These are phyloP conservation scores for Pterocarpus macrocarpus DNA, from an alignment of 306 rosid species.

Conservation along the genomic window DNA sequence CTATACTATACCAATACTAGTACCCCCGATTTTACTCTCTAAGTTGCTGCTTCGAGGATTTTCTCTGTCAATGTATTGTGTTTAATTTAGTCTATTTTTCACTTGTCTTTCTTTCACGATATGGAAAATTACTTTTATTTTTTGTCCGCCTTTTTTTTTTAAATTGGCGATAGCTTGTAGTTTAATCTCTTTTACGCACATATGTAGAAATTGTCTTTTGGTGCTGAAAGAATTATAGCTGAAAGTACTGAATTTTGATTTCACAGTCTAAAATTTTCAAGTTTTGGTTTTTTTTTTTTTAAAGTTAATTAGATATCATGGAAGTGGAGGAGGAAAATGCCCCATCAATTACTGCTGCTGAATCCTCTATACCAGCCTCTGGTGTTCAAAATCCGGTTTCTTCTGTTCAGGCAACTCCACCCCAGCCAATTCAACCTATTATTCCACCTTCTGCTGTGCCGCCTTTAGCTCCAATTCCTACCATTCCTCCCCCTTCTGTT, in stretches of 20 bases:
- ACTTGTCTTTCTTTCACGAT: too few species aligned
- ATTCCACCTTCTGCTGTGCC: slow-evolving; percentile 55
- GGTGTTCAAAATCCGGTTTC: slow-evolving; percentile 54
- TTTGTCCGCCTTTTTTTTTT: too few species aligned
- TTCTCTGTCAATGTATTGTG: too few species aligned
- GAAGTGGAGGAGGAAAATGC: slow-evolving; percentile 60
- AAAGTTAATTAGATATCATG: slow-evolving; percentile 35
- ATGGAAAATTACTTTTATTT: too few species aligned
- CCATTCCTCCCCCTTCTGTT: slow-evolving; percentile 51
- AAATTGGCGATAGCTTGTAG: neutral
- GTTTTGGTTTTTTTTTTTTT: neutral
- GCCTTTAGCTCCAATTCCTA: slow-evolving; percentile 67
- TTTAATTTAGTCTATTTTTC: too few species aligned
- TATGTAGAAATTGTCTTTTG: neutral
- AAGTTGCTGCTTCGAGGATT: too few species aligned
- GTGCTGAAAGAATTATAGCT: slow-evolving; percentile 17
- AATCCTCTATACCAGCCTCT: slow-evolving; percentile 55
- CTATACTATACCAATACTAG: too few species aligned
- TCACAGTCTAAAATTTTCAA: neutral
- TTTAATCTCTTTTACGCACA: too few species aligned
- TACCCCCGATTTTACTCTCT: too few species aligned
- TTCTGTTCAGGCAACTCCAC: slow-evolving; percentile 40
- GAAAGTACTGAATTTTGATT: slow-evolving; percentile 22
- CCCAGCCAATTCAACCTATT: slow-evolving; percentile 52
- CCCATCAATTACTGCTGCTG: slow-evolving; percentile 45